Percentiles rank a stretch among this genome's conserved stretches.
Evolutionary conservation across 129 eudicot genomes (phyloP).

Genomic region (Helianthus tuberosus): DNA sequence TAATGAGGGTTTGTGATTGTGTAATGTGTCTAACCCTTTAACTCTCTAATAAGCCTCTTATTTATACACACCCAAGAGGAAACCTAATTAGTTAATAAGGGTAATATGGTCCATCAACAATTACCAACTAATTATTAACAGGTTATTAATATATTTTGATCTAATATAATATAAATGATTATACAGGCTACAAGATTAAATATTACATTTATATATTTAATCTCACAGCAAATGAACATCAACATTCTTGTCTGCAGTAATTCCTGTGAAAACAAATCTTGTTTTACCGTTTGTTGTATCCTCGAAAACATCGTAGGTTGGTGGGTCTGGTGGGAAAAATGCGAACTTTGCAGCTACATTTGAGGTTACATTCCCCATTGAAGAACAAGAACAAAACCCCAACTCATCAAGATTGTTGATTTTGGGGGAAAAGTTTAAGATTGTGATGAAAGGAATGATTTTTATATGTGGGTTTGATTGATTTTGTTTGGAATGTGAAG

Average conservation of each 20-base stretch:
- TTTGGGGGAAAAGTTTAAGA: conserved; percentile 2
- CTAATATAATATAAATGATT: too few relatives aligned
- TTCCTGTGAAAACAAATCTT: conserved; percentile 57
- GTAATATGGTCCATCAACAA: too few relatives aligned
- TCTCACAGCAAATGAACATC: conserved; percentile 81
- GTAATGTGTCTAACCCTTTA: too few relatives aligned
- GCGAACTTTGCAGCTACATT: conserved; percentile 93
- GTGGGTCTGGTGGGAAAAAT: conserved; percentile 97
- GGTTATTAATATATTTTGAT: too few relatives aligned
- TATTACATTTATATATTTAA: too few relatives aligned
- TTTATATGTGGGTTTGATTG: conserved; percentile 24
- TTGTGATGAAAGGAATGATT: background rate
- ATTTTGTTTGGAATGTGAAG: too few relatives aligned
- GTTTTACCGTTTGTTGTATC: conserved; percentile 39
- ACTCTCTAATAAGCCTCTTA: too few relatives aligned
- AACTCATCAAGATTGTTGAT: conserved; percentile 38
- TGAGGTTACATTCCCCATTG: conserved; percentile 93
- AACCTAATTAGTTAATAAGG: too few relatives aligned
- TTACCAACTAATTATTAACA: too few relatives aligned
- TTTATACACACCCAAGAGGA: too few relatives aligned
- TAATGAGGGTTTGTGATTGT: too few relatives aligned
- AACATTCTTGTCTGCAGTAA: conserved; percentile 81
- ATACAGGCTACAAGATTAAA: too few relatives aligned
- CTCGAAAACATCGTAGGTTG: conserved; percentile 70
- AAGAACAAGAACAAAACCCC: conserved; percentile 33